phyloP scores from a whole-genome alignment of 2,329 filamentous ascomycete genomes.

The Scedosporium aurantiacum region DNA sequence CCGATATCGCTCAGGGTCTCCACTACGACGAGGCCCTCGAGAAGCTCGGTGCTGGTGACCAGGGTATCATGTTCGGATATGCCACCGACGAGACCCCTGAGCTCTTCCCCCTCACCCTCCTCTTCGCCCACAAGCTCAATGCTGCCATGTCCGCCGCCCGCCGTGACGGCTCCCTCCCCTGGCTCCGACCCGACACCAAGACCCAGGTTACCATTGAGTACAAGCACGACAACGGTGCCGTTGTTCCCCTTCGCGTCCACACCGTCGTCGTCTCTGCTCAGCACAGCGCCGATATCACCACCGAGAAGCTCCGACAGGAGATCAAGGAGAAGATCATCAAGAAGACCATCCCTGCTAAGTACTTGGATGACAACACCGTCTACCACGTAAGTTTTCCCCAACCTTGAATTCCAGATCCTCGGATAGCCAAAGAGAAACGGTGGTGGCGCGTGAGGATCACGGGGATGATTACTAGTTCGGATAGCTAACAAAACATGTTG shows the following conservation, averaged over 20 bases:
- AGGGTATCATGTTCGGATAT: constrained; percentile 99
- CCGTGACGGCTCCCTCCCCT: constrained; percentile 76
- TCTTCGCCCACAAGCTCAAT: constrained; percentile 96
- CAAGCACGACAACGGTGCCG: constrained; percentile 88
- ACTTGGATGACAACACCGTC: constrained; percentile 84
- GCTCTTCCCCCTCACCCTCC: constrained; percentile 85
- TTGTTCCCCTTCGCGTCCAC: constrained; percentile 85
- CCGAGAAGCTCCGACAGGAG: constrained; percentile 85
- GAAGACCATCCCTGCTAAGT: constrained; percentile 83
- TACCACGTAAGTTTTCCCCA: constrained; percentile 65
- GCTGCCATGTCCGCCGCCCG: constrained; percentile 84
- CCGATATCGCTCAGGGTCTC: constrained; percentile 97
- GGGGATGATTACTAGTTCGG: too few relatives aligned
- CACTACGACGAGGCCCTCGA: constrained; percentile 97
- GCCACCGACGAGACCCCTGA: constrained; percentile 98
- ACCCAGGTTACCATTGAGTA: constrained; percentile 99
- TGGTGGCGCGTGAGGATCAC: too few relatives aligned
- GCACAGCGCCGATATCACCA: constrained; percentile 79
- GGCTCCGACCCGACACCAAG: constrained; percentile 98
- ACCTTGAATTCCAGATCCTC: constrained; percentile 8
- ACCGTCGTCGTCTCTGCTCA: constrained; percentile 95
- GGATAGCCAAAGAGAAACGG: too few relatives aligned
- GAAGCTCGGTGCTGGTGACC: constrained; percentile 96
- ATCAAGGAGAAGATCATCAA: constrained; percentile 97
- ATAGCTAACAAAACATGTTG: neutral